Conservation (phyloP, 2,329 filamentous ascomycete species). For the Fusarium torreyae region DNA sequence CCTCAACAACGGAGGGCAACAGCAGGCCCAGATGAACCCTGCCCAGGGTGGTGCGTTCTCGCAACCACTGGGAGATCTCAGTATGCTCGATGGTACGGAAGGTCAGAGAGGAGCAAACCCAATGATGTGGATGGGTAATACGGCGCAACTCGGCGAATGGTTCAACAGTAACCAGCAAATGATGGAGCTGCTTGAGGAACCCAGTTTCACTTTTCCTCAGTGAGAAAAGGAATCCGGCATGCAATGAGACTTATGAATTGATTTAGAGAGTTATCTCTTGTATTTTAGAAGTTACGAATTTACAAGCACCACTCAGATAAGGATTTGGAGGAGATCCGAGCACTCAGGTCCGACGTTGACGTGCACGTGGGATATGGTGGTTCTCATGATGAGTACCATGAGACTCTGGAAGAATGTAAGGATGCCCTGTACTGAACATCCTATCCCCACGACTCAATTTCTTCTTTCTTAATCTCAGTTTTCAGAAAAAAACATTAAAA, state of each 20-base stretch:
- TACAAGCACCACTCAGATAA: background rate
- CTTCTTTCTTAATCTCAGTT: background rate
- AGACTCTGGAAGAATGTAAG: background rate
- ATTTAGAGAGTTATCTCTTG: background rate
- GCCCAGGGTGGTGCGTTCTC: constrained; percentile 25
- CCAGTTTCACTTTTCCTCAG: constrained; percentile 47
- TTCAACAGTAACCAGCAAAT: constrained; percentile 58
- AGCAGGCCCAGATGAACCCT: constrained; percentile 33
- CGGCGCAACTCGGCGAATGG: constrained; percentile 57
- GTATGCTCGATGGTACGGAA: constrained; percentile 24
- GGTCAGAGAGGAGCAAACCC: constrained; percentile 43
- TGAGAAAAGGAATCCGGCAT: background rate
- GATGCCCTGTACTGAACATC: too few relatives aligned
- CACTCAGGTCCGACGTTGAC: background rate
- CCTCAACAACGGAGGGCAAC: constrained; percentile 23
- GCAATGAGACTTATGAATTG: background rate
- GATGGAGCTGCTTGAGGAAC: constrained; percentile 55
- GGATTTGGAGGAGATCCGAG: background rate
- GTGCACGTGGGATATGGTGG: background rate
- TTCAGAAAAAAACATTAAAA: background rate
- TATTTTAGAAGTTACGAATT: background rate
- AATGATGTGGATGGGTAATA: constrained; percentile 57
- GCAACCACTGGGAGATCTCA: constrained; percentile 31
- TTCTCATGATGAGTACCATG: constrained; percentile 21
- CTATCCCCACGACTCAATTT: too few relatives aligned